Evolutionary conservation across 345 rosid species (phyloP), one percentile per base, ranked within the genome.

Genomic region (Streptanthus diversifolius): DNA sequence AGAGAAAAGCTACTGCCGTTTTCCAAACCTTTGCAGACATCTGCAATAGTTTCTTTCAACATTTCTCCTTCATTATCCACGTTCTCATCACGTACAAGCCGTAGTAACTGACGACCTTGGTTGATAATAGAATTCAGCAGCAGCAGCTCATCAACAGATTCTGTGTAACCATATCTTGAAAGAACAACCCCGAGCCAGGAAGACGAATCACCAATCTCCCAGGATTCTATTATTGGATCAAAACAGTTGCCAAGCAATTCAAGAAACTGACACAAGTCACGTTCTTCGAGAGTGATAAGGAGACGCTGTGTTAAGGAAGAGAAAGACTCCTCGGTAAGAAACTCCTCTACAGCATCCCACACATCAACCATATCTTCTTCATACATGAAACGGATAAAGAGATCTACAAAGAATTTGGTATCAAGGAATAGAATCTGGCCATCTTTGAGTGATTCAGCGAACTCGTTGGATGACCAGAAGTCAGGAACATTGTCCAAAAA

Each of bases 401-500:
- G 69, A 18, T 91, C 86, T 11, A 77, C 32, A 72, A 93, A 93
- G 85, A 84, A 93, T 15, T 87, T 77, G 0, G 71, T 76, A 79
- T 91, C 98, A 32, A 84, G 72, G 9, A 40, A 81, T 27, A 93
- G 75, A 75, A 93, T 85, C 73, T 87, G 85, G 9, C 98, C 98
- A 72, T 90, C 97, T 80, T 79, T 85, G 33, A 93, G 80, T 0
- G 97, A 84, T 19, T 88, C 90, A 5, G 93, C 84, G 73, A 93
- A 91, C 81, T 91, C 96, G 58, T 49, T 65, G 11, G 98, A 93
- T 0, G 90, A 87, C 98, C 98, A 93, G 70, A 93, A 93, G 4
- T 93, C 92, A 36, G 97, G 97, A 66, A 91, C 90, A 47, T 93
- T 77, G 53, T 89, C 85, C 0, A 91, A 68, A 63, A 91, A 88